Evolutionary conservation across 73 alveolate species (phyloP).

Genomic region (Paramecium primaurelia): DNA sequence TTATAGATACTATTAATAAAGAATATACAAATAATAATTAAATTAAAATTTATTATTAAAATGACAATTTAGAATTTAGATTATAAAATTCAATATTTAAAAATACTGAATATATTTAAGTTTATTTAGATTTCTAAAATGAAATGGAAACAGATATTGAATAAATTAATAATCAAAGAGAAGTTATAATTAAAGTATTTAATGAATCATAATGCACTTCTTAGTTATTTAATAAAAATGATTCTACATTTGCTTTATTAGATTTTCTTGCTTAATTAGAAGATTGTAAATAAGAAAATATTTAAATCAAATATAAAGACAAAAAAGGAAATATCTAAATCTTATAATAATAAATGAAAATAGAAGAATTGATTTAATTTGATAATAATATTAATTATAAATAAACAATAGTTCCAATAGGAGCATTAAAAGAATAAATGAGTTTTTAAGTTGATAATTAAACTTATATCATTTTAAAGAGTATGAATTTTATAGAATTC

Average conservation of each 20-base stretch:
- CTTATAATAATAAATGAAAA: not conserved
- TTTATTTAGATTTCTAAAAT: not conserved
- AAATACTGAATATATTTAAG: not conserved
- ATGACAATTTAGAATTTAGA: not conserved
- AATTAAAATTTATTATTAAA: not conserved
- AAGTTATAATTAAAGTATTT: not conserved
- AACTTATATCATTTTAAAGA: not conserved
- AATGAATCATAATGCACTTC: not conserved
- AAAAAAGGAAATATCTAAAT: not conserved
- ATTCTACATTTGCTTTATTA: not conserved
- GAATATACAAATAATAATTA: not conserved
- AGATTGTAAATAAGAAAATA: not conserved
- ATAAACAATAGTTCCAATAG: not conserved
- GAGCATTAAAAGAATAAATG: slow-evolving; percentile 29
- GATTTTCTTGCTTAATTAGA: not conserved
- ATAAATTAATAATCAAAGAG: not conserved
- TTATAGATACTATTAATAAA: not conserved
- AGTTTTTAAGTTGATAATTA: not conserved
- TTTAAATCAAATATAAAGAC: slow-evolving; percentile 14
- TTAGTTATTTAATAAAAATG: not conserved
- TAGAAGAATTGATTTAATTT: not conserved
- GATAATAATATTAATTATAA: not conserved
- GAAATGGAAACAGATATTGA: not conserved
- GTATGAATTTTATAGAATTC: not conserved
- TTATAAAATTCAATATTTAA: not conserved